Evolutionary conservation across 345 rosid genomes (phyloP).

Genomic region (Populus tremula): DNA sequence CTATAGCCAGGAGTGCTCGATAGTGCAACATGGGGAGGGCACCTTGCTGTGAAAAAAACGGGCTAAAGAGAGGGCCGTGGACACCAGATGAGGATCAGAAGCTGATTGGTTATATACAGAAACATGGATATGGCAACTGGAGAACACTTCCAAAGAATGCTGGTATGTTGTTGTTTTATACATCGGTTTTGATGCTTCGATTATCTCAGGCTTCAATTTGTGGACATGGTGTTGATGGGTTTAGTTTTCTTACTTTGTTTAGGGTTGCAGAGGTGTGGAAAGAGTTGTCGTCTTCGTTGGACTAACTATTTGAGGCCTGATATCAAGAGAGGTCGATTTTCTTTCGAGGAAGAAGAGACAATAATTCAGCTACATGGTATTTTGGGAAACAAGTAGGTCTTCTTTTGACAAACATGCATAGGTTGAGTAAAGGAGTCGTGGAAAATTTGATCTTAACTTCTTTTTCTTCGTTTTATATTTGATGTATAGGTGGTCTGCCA

Average conservation of each 20-base stretch:
- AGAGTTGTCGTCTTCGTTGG: constrained; percentile 38
- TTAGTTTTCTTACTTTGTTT: neutral
- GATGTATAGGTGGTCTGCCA: constrained; percentile 24
- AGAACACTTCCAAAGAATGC: constrained; percentile 33
- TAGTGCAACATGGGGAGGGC: constrained; percentile 20
- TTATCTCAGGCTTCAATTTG: neutral
- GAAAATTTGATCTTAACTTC: neutral
- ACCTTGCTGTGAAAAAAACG: constrained; percentile 27
- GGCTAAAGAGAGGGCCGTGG: constrained; percentile 35
- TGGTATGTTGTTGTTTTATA: constrained; percentile 10
- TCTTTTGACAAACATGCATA: neutral
- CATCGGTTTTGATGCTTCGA: neutral
- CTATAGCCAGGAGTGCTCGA: neutral
- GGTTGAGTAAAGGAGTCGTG: neutral
- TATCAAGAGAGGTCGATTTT: constrained; percentile 30
- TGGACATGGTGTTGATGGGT: neutral
- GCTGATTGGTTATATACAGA: constrained; percentile 25
- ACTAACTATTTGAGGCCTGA: constrained; percentile 31
- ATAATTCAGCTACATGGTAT: constrained; percentile 28
- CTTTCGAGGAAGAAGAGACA: constrained; percentile 30
- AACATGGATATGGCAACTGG: constrained; percentile 32
- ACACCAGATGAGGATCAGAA: constrained; percentile 33
- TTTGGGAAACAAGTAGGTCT: constrained; percentile 26
- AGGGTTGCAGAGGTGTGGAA: constrained; percentile 34
- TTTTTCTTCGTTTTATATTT: neutral